Percentiles rank a stretch among this genome's conserved stretches.
Evolutionary conservation across 2,329 filamentous ascomycete species (phyloP).

Genomic region (Fonsecaea multimorphosa): DNA sequence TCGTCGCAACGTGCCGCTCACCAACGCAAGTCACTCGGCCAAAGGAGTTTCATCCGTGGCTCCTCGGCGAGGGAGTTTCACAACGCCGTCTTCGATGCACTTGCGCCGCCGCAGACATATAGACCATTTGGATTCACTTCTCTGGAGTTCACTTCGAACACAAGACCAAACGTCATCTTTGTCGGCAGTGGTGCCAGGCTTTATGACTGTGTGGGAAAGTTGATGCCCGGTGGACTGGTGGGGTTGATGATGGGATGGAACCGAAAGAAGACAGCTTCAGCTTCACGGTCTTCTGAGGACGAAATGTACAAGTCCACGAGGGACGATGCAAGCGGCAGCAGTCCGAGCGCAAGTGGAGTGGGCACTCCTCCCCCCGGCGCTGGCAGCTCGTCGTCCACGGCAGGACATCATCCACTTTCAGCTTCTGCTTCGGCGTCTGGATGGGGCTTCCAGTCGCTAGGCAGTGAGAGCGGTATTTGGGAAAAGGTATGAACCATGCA

Average conservation of each 20-base stretch:
- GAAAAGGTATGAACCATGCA: too few species aligned
- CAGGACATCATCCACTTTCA: not conserved
- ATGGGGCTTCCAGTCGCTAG: slow-evolving; percentile 24
- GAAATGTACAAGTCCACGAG: slow-evolving; percentile 5
- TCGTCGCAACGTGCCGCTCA: slow-evolving; percentile 43
- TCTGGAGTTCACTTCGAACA: slow-evolving; percentile 50
- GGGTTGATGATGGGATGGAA: slow-evolving; percentile 83
- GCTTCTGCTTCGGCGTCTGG: slow-evolving; percentile 5
- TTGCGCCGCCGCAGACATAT: slow-evolving; percentile 60
- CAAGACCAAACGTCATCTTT: slow-evolving; percentile 66
- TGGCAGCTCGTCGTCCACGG: not conserved
- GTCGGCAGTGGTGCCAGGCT: slow-evolving; percentile 83
- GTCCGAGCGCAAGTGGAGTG: slow-evolving; percentile 4
- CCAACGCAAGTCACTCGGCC: slow-evolving; percentile 40
- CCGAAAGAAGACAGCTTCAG: slow-evolving; percentile 11
- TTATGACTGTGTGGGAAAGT: slow-evolving; percentile 84
- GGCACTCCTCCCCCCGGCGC: not conserved
- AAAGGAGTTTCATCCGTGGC: slow-evolving; percentile 58
- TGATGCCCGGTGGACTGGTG: slow-evolving; percentile 78
- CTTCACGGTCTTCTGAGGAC: not conserved
- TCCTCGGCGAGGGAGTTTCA: slow-evolving; percentile 80
- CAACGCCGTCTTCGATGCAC: slow-evolving; percentile 86
- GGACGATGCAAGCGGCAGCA: slow-evolving; percentile 12
- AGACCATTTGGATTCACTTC: slow-evolving; percentile 51
- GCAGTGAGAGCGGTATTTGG: slow-evolving; percentile 39